phyloP scores from a whole-genome alignment of 192 early-diverging fungal genomes.

The Chytriomyces sp. region DNA sequence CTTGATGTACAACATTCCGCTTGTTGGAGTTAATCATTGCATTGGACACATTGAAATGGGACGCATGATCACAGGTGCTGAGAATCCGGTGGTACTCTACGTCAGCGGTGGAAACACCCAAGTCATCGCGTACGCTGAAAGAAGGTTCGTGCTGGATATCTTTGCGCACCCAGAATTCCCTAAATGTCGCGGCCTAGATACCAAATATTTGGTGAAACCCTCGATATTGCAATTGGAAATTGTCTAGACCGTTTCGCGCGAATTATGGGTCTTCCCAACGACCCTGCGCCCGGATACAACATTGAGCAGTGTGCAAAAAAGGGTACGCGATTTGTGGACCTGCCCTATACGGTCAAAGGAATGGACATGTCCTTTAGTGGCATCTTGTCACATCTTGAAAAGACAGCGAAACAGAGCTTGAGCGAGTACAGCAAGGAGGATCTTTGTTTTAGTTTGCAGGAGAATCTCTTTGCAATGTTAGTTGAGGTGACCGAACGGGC shows the following conservation, averaged over 20 bases:
- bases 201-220: constrained; percentile 96
- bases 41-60: constrained; percentile 99
- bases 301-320: constrained; percentile 94
- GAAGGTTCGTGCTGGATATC: constrained; percentile 65
- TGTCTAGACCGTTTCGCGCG: constrained; percentile 97
- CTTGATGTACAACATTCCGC: constrained; percentile 87
- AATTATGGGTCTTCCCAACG: constrained; percentile 89
- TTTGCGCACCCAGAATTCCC: constrained; percentile 1
- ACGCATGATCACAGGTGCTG: constrained; percentile 88
- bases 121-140: constrained; percentile 95
- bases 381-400: constrained; percentile 89
- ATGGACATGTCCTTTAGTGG: constrained; percentile 99
- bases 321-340: constrained; percentile 83
- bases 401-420: constrained; percentile 39
- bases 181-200: constrained; percentile 49
- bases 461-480: constrained; percentile 98
- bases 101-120: constrained; percentile 99
- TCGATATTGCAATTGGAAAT: constrained; percentile 98
- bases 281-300: constrained; percentile 97
- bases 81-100: constrained; percentile 94
- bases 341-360: constrained; percentile 97
- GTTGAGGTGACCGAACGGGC: constrained; percentile 99
- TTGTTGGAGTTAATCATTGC: constrained; percentile 97
- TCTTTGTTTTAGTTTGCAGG: constrained; percentile 96
- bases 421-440: constrained; percentile 70